Evolutionary conservation across 257 asterid genomes (phyloP), one percentile per base, ranked within the genome.

Genomic region (Solanum sitiens): DNA sequence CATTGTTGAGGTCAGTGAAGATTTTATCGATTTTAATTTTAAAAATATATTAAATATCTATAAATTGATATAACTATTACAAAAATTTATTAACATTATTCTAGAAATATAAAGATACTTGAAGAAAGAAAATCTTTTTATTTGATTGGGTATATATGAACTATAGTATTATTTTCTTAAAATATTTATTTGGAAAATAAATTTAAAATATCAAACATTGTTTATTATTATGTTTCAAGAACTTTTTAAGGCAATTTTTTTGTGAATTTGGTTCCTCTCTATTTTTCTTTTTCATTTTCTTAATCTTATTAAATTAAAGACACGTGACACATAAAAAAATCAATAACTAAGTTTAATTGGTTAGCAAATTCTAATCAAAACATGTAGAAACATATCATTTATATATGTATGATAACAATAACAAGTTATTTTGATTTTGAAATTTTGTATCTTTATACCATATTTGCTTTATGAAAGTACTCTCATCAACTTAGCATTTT

Each of bases 201-300:
- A n/a, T 56, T 20, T 20, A 20, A 20, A 56, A 56, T 56, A 56
- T 56, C 65, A 56, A 56, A 56, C 25, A 56, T 20, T 20, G 11
- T 18, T 7, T 0, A 56, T 20, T 56, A 56, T 56, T 56, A 53
- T 56, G 25, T 20, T 56, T 56, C 21, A 20, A 56, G 65, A 56
- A 56, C 5, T 8, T 56, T 56, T 25, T 56, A 11, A 56, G 11
- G 25, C 7, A 20, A 56, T 16, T 16, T 16, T 53, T 53, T 2
- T 53, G 7, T 53, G 23, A 3, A 0, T 53, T 16, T 0, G 10
- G 0, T 16, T 53, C 3, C 59, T 53, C 0, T 53, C 0, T 53
- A 14, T 50, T 47, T 47, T 47, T 0, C 14, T 53, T 53, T 6
- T 53, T 16, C 1, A 6, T 53, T 53, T 53, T 50, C 16, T 53